Percentiles rank a stretch among this genome's conserved stretches.
These are phyloP conservation scores for Hypoxylon trugodes DNA, from an alignment of 495 filamentous ascomycete genomes.

Conservation along the genomic window DNA sequence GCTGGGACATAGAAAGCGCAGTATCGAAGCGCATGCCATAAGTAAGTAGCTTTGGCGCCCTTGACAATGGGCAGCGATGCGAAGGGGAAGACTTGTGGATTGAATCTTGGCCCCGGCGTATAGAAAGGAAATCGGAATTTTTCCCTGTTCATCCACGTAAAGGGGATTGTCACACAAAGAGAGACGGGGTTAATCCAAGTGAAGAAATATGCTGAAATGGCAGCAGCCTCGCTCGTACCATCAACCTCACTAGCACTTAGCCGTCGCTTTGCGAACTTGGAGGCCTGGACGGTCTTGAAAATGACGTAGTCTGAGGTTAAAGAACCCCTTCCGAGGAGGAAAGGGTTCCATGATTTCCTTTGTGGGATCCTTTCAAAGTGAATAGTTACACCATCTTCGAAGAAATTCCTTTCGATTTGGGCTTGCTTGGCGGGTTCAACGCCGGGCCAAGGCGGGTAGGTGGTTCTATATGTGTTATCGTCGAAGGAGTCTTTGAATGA, in stretches of 20 bases:
- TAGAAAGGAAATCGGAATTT: conserved; percentile 39
- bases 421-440: conserved; percentile 9
- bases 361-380: conserved; percentile 31
- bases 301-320: background rate
- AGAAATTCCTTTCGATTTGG: conserved; percentile 25
- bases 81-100: conserved; percentile 29
- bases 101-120: conserved; percentile 22
- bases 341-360: conserved; percentile 16
- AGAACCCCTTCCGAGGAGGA: background rate
- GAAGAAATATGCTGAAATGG: background rate
- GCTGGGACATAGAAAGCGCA: background rate
- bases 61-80: conserved; percentile 6
- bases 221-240: conserved; percentile 23
- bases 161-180: background rate
- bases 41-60: background rate
- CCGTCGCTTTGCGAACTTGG: conserved; percentile 7
- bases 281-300: background rate
- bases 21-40: conserved; percentile 31
- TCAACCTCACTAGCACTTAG: conserved; percentile 31
- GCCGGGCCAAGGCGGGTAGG: conserved; percentile 31
- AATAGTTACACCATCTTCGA: conserved; percentile 39
- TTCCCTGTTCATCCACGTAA: background rate
- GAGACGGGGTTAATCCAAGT: background rate
- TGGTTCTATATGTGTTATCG: background rate
- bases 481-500: background rate